Evolutionary conservation across 2,329 filamentous ascomycete species (phyloP).

Genomic region (Endocalyx cinctus): DNA sequence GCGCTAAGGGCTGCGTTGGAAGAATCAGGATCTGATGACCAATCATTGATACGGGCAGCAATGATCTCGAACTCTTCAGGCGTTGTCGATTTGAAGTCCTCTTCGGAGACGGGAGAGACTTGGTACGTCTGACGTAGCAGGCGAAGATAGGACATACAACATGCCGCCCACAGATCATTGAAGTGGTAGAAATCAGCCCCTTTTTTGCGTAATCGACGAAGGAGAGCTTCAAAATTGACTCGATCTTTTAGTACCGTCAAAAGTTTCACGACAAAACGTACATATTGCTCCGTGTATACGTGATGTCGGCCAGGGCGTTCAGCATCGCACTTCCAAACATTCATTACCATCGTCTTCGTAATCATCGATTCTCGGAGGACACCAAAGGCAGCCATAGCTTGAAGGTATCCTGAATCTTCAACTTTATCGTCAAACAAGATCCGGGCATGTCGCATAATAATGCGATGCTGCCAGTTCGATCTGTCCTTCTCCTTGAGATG

Average conservation of each 20-base stretch:
- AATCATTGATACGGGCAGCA: slow-evolving; percentile 50
- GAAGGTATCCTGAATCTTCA: slow-evolving; percentile 43
- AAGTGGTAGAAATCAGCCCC: slow-evolving; percentile 69
- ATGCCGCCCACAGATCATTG: slow-evolving; percentile 54
- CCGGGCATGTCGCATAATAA: slow-evolving; percentile 68
- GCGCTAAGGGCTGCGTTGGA: slow-evolving; percentile 45
- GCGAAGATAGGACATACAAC: slow-evolving; percentile 49
- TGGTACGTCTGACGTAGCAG: slow-evolving; percentile 47
- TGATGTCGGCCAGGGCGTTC: slow-evolving; percentile 82
- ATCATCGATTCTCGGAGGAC: slow-evolving; percentile 72
- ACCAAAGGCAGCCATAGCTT: slow-evolving; percentile 73
- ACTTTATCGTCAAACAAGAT: slow-evolving; percentile 47
- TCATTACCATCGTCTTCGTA: slow-evolving; percentile 90
- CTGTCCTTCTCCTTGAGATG: slow-evolving; percentile 70
- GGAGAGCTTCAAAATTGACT: slow-evolving; percentile 68
- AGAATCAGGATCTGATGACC: slow-evolving; percentile 39
- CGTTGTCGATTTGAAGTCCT: slow-evolving; percentile 50
- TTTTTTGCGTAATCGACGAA: slow-evolving; percentile 76
- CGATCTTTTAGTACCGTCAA: slow-evolving; percentile 73
- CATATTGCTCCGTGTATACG: slow-evolving; percentile 85
- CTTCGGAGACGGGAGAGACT: slow-evolving; percentile 43
- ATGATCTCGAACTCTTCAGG: slow-evolving; percentile 56
- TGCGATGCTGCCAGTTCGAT: slow-evolving; percentile 91
- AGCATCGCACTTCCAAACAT: slow-evolving; percentile 91
- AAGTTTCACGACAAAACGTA: slow-evolving; percentile 73